phyloP scores from a whole-genome alignment of 2,329 filamentous ascomycete species.

The Epichloe amarillans region DNA sequence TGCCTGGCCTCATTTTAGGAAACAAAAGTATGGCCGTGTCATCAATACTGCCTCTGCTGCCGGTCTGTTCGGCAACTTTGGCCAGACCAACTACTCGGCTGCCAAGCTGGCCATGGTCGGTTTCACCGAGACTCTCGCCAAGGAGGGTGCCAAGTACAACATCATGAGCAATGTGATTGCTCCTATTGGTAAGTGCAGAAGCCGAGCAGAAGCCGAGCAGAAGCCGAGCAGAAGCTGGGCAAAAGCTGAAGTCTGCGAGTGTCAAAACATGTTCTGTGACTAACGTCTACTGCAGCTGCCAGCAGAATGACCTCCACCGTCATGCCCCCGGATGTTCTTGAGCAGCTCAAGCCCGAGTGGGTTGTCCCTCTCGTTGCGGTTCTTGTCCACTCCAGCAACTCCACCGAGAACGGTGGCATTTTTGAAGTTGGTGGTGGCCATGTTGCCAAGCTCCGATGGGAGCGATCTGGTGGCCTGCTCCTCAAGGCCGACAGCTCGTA shows the following conservation, averaged over 20 bases:
- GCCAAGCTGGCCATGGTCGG: constrained; percentile 92
- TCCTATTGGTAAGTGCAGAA: constrained; percentile 47
- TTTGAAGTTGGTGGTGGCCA: constrained; percentile 92
- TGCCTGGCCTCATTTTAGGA: constrained; percentile 94
- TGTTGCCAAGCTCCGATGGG: constrained; percentile 87
- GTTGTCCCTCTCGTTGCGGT: constrained; percentile 85
- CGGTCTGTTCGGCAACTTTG: constrained; percentile 89
- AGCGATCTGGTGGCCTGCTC: constrained; percentile 77
- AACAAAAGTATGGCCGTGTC: constrained; percentile 94
- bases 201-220: no score
- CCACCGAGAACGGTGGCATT: constrained; percentile 70
- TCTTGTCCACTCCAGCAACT: constrained; percentile 76
- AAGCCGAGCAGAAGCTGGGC: no score
- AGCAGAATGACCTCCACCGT: constrained; percentile 92
- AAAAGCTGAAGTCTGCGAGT: no score
- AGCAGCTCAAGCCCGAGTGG: constrained; percentile 82
- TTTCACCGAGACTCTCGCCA: constrained; percentile 94
- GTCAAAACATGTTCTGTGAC: not conserved
- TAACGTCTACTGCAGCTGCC: constrained; percentile 43
- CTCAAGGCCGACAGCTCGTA: constrained; percentile 80
- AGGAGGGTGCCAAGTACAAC: constrained; percentile 97
- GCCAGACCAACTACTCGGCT: constrained; percentile 92
- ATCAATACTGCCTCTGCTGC: constrained; percentile 97
- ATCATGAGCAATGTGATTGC: constrained; percentile 92
- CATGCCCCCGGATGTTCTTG: constrained; percentile 87